These are phyloP conservation scores for Paramecium octaurelia DNA, from an alignment of 73 alveolate genomes.

Conservation along the genomic window DNA sequence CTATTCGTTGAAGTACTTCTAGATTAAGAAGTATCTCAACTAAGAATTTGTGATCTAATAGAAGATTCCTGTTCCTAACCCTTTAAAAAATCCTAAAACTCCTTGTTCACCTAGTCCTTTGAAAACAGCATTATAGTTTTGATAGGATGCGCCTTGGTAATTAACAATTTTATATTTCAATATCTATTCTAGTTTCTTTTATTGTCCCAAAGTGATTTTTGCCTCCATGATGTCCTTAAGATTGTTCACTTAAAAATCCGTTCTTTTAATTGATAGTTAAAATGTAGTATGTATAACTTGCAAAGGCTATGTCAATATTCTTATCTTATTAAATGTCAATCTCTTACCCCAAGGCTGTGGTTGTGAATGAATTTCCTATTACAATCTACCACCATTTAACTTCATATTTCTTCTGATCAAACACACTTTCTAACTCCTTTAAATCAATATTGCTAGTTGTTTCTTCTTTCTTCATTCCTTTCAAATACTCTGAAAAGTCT, in stretches of 20 bases:
- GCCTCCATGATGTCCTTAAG: slow-evolving; percentile 7
- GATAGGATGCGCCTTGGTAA: neutral
- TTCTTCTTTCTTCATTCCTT: neutral
- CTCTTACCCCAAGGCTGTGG: neutral
- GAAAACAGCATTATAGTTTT: neutral
- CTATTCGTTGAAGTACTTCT: neutral
- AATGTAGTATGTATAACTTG: neutral
- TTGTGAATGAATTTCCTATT: neutral
- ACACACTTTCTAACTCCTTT: neutral
- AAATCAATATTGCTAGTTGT: neutral
- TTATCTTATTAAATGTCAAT: neutral
- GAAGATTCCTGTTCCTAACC: neutral
- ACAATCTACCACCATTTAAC: neutral
- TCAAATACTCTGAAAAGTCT: slow-evolving; percentile 16
- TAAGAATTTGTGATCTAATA: neutral
- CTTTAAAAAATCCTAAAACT: slow-evolving; percentile 13
- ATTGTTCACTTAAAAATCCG: neutral
- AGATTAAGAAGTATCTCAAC: neutral
- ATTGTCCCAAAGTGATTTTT: neutral
- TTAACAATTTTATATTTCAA: neutral
- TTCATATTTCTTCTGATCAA: neutral
- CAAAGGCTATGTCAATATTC: neutral
- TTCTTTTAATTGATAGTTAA: neutral
- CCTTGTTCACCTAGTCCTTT: slow-evolving; percentile 28
- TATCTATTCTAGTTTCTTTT: neutral